A percentile compares a stretch with the other conserved stretches of the same genome.
Conservation (phyloP, 2,329 filamentous ascomycete species). For the Lachnellula subtilissima region DNA sequence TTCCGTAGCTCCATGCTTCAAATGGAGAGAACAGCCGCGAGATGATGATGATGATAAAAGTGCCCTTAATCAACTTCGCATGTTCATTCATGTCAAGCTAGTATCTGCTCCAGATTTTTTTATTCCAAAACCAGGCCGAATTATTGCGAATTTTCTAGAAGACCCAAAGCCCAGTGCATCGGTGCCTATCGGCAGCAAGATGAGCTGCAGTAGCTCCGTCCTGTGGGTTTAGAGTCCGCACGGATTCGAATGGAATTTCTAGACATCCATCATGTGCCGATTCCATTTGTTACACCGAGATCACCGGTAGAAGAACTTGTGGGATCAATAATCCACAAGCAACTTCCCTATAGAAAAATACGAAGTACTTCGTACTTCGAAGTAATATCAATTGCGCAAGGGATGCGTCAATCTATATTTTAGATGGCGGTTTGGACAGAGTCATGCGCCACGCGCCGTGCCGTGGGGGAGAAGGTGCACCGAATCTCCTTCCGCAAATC, state of each 20-base stretch:
- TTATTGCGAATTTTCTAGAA: constrained; percentile 15
- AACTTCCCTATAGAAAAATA: background rate
- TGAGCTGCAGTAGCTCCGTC: constrained; percentile 30
- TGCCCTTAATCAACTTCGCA: too few relatives aligned
- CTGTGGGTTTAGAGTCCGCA: constrained; percentile 16
- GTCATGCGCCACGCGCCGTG: constrained; percentile 20
- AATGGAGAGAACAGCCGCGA: too few relatives aligned
- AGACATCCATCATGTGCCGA: constrained; percentile 10
- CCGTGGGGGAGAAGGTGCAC: constrained; percentile 15
- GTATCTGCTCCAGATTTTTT: too few relatives aligned
- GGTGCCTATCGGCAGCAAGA: constrained; percentile 29
- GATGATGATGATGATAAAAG: too few relatives aligned
- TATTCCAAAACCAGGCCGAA: background rate
- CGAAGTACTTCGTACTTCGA: background rate
- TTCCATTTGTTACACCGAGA: constrained; percentile 2
- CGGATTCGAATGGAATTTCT: constrained; percentile 18
- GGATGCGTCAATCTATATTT: constrained; percentile 1
- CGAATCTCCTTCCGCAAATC: constrained; percentile 15
- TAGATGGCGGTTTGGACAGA: background rate
- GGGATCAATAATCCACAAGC: background rate
- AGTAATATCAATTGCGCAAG: constrained; percentile 16
- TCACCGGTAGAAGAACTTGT: background rate
- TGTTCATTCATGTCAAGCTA: too few relatives aligned
- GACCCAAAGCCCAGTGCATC: constrained; percentile 17
- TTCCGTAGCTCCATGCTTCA: too few relatives aligned